phyloP scores from a whole-genome alignment of 1,284 basidiomycete genomes.

The Cystobasidium pallidum region DNA sequence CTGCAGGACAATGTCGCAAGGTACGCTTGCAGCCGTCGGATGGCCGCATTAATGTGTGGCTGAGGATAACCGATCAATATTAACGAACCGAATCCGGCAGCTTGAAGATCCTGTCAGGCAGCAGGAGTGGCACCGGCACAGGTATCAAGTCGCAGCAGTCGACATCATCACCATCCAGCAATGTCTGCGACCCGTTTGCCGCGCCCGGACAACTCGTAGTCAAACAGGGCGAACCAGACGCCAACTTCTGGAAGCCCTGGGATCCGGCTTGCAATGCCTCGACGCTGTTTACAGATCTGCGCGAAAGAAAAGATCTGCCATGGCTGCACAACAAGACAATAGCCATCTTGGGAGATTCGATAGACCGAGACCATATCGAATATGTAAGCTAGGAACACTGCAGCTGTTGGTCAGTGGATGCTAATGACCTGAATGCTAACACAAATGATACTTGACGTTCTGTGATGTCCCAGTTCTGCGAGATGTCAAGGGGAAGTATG shows the following conservation, averaged over 20 bases:
- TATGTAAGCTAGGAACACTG: slow-evolving; percentile 10
- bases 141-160: no score
- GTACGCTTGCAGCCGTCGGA: neutral
- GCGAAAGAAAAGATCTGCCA: slow-evolving; percentile 19
- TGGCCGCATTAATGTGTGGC: neutral
- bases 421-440: no score
- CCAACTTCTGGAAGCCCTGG: slow-evolving; percentile 31
- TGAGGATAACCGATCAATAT: neutral
- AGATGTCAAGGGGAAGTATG: slow-evolving; percentile 28
- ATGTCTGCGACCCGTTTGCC: slow-evolving; percentile 18
- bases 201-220: slow-evolving; percentile 20
- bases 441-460: no score
- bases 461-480: slow-evolving; percentile 22
- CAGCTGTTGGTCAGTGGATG: no score
- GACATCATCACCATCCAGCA: neutral
- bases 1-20: neutral
- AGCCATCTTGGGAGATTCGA: slow-evolving; percentile 27
- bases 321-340: slow-evolving; percentile 31
- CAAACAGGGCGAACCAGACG: slow-evolving; percentile 16
- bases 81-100: neutral
- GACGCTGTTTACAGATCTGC: slow-evolving; percentile 19
- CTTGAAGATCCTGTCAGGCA: neutral
- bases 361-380: slow-evolving; percentile 37
- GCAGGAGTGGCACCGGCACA: neutral
- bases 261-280: slow-evolving; percentile 27